Evolutionary conservation across 2,329 filamentous ascomycete species (phyloP).

Genomic region (Chaetothyriales sp.): DNA sequence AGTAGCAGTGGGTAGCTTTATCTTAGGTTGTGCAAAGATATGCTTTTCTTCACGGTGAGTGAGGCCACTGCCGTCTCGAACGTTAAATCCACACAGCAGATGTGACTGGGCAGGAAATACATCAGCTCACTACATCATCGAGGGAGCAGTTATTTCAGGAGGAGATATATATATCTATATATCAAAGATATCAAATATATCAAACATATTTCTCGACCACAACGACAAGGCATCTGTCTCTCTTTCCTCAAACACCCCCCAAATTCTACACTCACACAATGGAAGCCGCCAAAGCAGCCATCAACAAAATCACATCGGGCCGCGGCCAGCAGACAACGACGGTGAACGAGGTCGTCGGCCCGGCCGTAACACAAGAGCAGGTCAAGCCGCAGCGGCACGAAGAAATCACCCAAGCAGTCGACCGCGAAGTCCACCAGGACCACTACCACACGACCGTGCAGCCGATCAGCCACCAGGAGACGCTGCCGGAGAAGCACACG

Average conservation of each 20-base stretch:
- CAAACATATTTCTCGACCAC: neutral
- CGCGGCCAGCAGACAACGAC: constrained; percentile 54
- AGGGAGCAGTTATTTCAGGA: too few species aligned
- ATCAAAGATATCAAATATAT: neutral
- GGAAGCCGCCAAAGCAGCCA: constrained; percentile 50
- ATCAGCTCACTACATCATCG: neutral
- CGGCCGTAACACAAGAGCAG: constrained; percentile 45
- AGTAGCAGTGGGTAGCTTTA: too few species aligned
- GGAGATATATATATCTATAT: neutral
- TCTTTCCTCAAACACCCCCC: too few species aligned
- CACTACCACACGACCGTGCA: constrained; percentile 58
- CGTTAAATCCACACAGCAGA: too few species aligned
- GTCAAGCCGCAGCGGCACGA: constrained; percentile 48
- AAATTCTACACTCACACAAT: constrained; percentile 28
- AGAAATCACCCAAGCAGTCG: constrained; percentile 45
- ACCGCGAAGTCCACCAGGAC: constrained; percentile 56
- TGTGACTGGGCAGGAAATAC: too few species aligned
- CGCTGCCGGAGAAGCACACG: constrained; percentile 46
- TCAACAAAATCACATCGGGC: constrained; percentile 45
- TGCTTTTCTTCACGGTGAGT: too few species aligned
- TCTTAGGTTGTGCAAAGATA: too few species aligned
- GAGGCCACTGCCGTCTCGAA: too few species aligned
- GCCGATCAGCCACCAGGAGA: constrained; percentile 42
- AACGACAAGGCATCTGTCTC: neutral
- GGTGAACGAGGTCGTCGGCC: constrained; percentile 49